phyloP scores from a whole-genome alignment of 805 yeast species.

The Metschnikowia lochheadii region DNA sequence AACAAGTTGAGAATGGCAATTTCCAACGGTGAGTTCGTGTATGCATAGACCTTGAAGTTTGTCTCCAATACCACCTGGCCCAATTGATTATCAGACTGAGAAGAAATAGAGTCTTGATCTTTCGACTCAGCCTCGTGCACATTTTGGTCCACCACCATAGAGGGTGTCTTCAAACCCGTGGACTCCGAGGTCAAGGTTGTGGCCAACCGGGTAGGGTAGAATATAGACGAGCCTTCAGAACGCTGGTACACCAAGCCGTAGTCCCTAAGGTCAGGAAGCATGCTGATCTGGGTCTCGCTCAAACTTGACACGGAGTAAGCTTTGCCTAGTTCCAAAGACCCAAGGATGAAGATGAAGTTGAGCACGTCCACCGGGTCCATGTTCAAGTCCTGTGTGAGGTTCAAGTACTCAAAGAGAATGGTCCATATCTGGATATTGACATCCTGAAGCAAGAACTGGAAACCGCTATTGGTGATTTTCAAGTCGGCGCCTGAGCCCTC shows the following conservation, averaged over 20 bases:
- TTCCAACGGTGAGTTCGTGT: conserved; percentile 90
- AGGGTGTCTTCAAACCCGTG: conserved; percentile 64
- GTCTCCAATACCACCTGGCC: conserved; percentile 91
- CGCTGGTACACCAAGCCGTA: conserved; percentile 81
- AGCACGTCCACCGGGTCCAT: conserved; percentile 97
- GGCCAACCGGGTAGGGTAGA: conserved; percentile 88
- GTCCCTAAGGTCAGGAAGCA: conserved; percentile 87
- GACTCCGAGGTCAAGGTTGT: conserved; percentile 86
- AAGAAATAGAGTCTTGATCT: conserved; percentile 12
- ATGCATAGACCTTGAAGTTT: conserved; percentile 87
- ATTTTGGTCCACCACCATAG: conserved; percentile 71
- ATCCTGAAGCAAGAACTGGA: conserved; percentile 90
- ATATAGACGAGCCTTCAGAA: conserved; percentile 51
- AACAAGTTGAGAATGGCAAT: conserved; percentile 88
- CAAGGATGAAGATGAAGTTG: conserved; percentile 88
- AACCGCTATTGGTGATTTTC: conserved; percentile 84
- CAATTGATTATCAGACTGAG: conserved; percentile 21
- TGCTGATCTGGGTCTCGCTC: conserved; percentile 73
- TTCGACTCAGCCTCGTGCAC: conserved; percentile 27
- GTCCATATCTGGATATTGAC: conserved; percentile 96
- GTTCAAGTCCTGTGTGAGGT: conserved; percentile 74
- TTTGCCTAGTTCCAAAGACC: conserved; percentile 86
- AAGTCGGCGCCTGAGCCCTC: conserved; percentile 52
- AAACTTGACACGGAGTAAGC: conserved; percentile 71
- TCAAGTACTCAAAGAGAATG: conserved; percentile 76